Base-by-base conservation (phyloP, 805 yeast genomes). In the Candida takata region DNA sequence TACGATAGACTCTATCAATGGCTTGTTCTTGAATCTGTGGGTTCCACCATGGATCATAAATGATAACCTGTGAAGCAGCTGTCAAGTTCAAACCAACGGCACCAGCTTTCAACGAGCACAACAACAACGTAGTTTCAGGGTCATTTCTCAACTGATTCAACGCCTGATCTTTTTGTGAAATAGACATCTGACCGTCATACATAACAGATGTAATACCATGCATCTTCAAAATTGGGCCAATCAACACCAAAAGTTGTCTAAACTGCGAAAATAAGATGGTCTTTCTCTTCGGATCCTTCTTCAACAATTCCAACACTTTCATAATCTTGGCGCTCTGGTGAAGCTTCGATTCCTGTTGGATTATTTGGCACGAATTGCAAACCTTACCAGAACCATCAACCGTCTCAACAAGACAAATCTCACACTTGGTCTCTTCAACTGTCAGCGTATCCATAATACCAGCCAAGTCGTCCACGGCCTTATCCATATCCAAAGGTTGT, bases 41-140 rank as follows among this genome's bases (percentile, higher is more conserved):
- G 28, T 88, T 83, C 97, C 97, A 87, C 90, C 95, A 87, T 0
- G 96, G 95, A 49, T 88, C 96, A 84, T 84, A 79, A 66, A 87
- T 66, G 44, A 77, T 84, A 3, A 90, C 96, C 27, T 77, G 70
- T 0, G 84, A 79, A 0, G 96, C 95, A 34, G 77, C 73, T 0
- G 95, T 87, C 40, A 87, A 64, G 51, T 87, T 87, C 42, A 87
- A 65, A 0, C 97, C 97, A 5, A 86, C 95, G 2, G 95, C 96
- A 15, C 97, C 97, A 0, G 95, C 88, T 57, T 84, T 87, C 43
- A 87, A 63, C 9, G 94, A 81, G 20, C 87, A 58, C 17, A 87
- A 61, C 14, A 88, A 54, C 3, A 88, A 43, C 3, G 48, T 48
- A 6, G 43, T 42, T 9, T 46, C 51, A 10, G 46, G 37, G 31